phyloP scores from a whole-genome alignment of 805 yeast species.

The Candida methanosorbosa region DNA sequence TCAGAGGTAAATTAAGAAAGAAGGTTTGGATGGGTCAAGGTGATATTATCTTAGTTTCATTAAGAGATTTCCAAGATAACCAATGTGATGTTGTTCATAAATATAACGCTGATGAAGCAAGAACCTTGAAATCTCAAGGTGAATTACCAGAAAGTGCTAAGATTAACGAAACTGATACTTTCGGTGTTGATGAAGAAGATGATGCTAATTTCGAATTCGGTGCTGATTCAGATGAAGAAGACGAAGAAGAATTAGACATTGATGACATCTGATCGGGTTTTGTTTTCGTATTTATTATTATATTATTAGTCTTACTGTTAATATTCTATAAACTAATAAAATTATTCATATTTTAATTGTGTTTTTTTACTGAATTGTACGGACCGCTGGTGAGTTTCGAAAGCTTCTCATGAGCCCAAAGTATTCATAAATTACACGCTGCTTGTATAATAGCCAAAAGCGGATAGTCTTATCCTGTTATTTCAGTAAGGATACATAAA shows the following conservation, averaged over 20 bases:
- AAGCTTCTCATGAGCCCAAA: too few relatives aligned
- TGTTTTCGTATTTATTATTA: too few relatives aligned
- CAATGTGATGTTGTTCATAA: constrained; percentile 97
- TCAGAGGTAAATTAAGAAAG: constrained; percentile 98
- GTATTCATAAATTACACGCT: too few relatives aligned
- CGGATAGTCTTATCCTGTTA: too few relatives aligned
- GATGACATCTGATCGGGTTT: constrained; percentile 83
- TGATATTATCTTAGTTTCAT: constrained; percentile 89
- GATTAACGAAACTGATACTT: constrained; percentile 95
- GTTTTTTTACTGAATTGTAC: too few relatives aligned
- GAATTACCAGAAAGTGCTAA: constrained; percentile 96
- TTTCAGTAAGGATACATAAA: too few relatives aligned
- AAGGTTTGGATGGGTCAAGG: constrained; percentile 99
- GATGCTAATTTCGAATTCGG: constrained; percentile 98
- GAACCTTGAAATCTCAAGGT: constrained; percentile 90
- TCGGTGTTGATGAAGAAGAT: constrained; percentile 93
- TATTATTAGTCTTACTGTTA: too few relatives aligned
- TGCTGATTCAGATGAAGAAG: constrained; percentile 77
- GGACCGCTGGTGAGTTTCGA: too few relatives aligned
- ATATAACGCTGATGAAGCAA: constrained; percentile 95
- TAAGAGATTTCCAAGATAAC: constrained; percentile 98
- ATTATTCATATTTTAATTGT: too few relatives aligned
- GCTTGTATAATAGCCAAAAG: too few relatives aligned
- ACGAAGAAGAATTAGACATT: constrained; percentile 75
- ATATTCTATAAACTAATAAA: too few relatives aligned